Percentiles rank a stretch among this genome's conserved stretches.
These are phyloP conservation scores for Backusella westeae DNA, from an alignment of 192 early-diverging fungal species.

Conservation along the genomic window DNA sequence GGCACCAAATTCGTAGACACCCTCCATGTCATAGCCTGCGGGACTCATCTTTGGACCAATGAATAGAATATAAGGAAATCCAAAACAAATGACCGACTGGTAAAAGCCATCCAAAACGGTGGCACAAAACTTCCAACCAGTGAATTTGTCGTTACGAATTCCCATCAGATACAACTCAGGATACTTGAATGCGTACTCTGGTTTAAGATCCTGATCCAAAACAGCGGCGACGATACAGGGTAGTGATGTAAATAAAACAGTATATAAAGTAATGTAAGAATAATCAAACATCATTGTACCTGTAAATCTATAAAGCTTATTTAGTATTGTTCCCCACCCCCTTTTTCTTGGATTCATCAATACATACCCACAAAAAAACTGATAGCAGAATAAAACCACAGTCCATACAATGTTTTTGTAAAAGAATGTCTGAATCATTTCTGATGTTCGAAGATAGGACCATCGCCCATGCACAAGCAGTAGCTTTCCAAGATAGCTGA, in stretches of 20 bases:
- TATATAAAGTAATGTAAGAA: constrained; percentile 75
- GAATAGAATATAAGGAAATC: constrained; percentile 55
- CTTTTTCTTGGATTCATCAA: neutral
- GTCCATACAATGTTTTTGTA: constrained; percentile 74
- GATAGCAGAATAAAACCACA: constrained; percentile 73
- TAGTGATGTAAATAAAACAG: constrained; percentile 71
- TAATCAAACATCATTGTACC: constrained; percentile 72
- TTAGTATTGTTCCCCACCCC: neutral
- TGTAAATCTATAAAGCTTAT: constrained; percentile 55
- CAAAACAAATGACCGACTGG: constrained; percentile 58
- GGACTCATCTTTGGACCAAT: constrained; percentile 41
- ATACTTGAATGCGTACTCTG: constrained; percentile 52
- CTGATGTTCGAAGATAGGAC: constrained; percentile 53
- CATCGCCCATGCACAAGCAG: constrained; percentile 74
- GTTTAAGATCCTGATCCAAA: constrained; percentile 72
- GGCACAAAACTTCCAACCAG: constrained; percentile 55
- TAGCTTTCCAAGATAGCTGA: constrained; percentile 57
- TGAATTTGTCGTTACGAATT: constrained; percentile 59
- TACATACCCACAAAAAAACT: constrained; percentile 74
- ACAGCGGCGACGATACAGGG: constrained; percentile 65
- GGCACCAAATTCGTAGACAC: constrained; percentile 66
- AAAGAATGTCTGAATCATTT: constrained; percentile 68
- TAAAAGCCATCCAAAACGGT: constrained; percentile 60
- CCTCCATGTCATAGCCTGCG: constrained; percentile 40
- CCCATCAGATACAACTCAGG: constrained; percentile 76